Evolutionary conservation across 129 eudicot species (phyloP), one percentile per base, ranked within the genome.

Genomic region (sunflower (Helianthus annuus)): DNA sequence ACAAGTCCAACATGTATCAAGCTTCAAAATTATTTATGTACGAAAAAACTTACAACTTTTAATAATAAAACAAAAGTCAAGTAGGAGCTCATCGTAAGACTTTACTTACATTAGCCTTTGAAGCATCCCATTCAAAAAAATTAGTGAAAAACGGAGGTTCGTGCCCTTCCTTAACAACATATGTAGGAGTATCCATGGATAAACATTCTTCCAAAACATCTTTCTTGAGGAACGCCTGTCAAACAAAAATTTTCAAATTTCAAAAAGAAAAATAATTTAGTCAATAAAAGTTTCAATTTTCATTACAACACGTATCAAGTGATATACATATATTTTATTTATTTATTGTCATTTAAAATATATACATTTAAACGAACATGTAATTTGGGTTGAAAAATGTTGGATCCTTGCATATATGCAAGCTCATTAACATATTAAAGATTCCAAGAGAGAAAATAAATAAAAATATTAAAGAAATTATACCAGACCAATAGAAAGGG

Each of bases 141-240:
- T 80, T 79, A 59, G 94, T 92, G 73, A 92, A 92, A 64, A 89
- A 86, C 4, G 82, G 80, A 49, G 96, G 97, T 57, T 92, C 97
- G 59, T 78, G 70, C 66, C 96, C 97, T 83, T 92, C 97, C 54
- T 46, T 86, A 60, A 92, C 85, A 62, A 86, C 72, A 61, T 92
- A 92, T 10, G 80, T 55, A 22, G 97, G 97, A 77, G 89, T 68
- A 67, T 84, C 84, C 66, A 34, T 59, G 48, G 85, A 84, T 65
- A 86, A 69, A 51, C 81, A 65, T 78, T 86, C 93, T 66, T 52
- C 83, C 74, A 87, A 77, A 75, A 81, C 67, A 56, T 86, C 94
- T 46, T 77, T 73, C 80, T 89, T 73, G 27, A 92, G 75, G 60
- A 84, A 88, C 56, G 80, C 85, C 97, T 92, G 82, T 81, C n/a